Evolutionary conservation across 2,329 filamentous ascomycete species (phyloP), one percentile per base, ranked within the genome.

Genomic region (Scedosporium aurantiacum): DNA sequence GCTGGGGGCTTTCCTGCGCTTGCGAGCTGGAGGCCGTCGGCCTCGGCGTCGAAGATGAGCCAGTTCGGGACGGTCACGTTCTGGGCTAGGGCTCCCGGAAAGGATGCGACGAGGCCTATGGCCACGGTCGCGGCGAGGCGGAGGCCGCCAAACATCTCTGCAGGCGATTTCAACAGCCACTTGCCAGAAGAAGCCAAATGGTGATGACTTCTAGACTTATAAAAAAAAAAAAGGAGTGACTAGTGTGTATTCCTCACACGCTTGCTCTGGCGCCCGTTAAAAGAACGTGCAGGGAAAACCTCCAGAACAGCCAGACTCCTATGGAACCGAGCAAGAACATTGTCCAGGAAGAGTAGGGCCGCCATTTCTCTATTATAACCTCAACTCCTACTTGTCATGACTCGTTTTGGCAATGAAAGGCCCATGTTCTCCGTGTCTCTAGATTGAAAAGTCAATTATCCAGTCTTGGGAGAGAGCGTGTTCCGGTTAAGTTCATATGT

Each of bases 31-130:
- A 73, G 66, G 4, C 57, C 57, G 10, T 66, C 67, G 16, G 64
- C 62, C 10, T 67, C 64, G 55, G 60, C 63, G 57, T 67, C 65
- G 63, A 78, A 79, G 23, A 71, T 70, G 57, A 82, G 72, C 66
- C 82, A 80, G 52, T 79, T 77, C 59, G 82, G 73, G 32, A 75
- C 77, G 7, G 63, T 58, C 5, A 67, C 68, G n/a, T 65, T 60
- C 7, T 67, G 58, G 8, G 66, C 62, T 18, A 72, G 45, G 7
- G 70, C 61, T 16, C 63, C 63, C 6, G 67, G 58, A 18, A 64
- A 21, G 1, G 62, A 64, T 14, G 45, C 43, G 41, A 54, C 58
- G 41, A 60, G 41, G 58, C 58, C 21, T 3, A 55, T n/a, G 21
- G 28, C 59, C 59, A 61, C 25, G 5, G 59, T 56, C 23, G 37